Conservation (phyloP, 2,329 filamentous ascomycete genomes). For the Paecilomyces formosus region DNA sequence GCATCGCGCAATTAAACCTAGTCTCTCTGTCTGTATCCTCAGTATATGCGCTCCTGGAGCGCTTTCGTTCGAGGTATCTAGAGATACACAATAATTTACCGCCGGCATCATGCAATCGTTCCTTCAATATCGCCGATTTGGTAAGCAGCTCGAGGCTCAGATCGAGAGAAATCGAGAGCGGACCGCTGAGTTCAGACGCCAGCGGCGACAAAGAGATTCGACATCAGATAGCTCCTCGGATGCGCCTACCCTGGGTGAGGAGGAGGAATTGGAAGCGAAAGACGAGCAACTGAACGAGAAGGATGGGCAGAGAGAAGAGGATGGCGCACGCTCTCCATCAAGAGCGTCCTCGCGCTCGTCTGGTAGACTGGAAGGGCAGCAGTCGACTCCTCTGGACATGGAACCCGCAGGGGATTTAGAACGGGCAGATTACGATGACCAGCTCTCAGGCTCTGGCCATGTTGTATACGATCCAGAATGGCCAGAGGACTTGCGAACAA, state of each 20-base stretch:
- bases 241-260: neutral
- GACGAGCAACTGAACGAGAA: neutral
- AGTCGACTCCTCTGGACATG: neutral
- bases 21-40: too few relatives aligned
- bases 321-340: neutral
- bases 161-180: slow-evolving; percentile 10
- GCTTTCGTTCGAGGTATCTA: neutral
- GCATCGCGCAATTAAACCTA: too few relatives aligned
- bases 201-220: slow-evolving; percentile 9
- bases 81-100: neutral
- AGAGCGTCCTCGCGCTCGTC: slow-evolving; percentile 2
- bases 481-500: slow-evolving; percentile 7
- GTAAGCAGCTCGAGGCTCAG: slow-evolving; percentile 13
- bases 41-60: neutral
- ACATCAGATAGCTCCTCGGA: slow-evolving; percentile 1
- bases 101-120: slow-evolving; percentile 16
- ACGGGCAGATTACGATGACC: slow-evolving; percentile 4
- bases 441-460: too few relatives aligned
- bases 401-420: slow-evolving; percentile 4
- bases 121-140: slow-evolving; percentile 17
- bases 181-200: slow-evolving; percentile 9
- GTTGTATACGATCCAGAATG: neutral
- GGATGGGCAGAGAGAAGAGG: slow-evolving; percentile 1
- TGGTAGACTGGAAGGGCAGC: neutral
- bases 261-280: neutral